These are phyloP conservation scores for Shiraia bambusicola DNA, from an alignment of 2,329 filamentous ascomycete genomes.

Conservation along the genomic window DNA sequence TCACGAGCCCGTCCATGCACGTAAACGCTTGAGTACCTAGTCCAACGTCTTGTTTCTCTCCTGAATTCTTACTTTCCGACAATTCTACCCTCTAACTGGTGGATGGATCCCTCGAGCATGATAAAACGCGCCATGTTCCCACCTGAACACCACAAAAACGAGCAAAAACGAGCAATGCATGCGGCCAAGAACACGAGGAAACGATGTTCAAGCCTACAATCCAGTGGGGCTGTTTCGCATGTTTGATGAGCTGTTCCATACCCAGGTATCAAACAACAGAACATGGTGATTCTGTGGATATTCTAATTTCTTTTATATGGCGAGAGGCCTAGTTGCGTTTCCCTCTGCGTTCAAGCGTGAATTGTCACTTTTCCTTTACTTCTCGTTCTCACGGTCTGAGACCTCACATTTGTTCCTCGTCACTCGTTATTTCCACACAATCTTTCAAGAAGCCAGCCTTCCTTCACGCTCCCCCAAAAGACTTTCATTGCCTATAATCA, in stretches of 20 bases:
- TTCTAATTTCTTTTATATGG: conserved; percentile 23
- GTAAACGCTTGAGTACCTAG: conserved; percentile 7
- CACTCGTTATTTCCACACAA: conserved; percentile 32
- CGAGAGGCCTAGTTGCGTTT: conserved; percentile 1
- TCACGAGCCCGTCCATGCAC: conserved; percentile 16
- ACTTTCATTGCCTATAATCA: conserved; percentile 11
- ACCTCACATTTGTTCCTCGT: conserved; percentile 43
- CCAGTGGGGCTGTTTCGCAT: conserved; percentile 33
- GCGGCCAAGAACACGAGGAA: conserved; percentile 21
- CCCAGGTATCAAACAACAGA: conserved; percentile 11
- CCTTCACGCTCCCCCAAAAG: conserved; percentile 24
- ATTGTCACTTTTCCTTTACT: conserved; percentile 27
- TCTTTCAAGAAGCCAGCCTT: conserved; percentile 39
- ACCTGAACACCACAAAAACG: conserved; percentile 14
- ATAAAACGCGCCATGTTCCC: conserved; percentile 19
- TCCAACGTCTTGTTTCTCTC: conserved; percentile 18
- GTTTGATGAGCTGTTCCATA: conserved; percentile 41
- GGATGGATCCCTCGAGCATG: conserved; percentile 29
- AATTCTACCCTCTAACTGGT: conserved; percentile 24
- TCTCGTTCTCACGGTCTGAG: conserved; percentile 38
- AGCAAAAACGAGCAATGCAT: conserved; percentile 13
- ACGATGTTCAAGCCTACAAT: conserved; percentile 23
- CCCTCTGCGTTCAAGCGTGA: conserved; percentile 17
- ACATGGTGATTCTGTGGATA: conserved; percentile 8
- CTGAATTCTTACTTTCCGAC: conserved; percentile 14